Conservation (phyloP, 768 basidiomycete species). For the Floccularia luteovirens region DNA sequence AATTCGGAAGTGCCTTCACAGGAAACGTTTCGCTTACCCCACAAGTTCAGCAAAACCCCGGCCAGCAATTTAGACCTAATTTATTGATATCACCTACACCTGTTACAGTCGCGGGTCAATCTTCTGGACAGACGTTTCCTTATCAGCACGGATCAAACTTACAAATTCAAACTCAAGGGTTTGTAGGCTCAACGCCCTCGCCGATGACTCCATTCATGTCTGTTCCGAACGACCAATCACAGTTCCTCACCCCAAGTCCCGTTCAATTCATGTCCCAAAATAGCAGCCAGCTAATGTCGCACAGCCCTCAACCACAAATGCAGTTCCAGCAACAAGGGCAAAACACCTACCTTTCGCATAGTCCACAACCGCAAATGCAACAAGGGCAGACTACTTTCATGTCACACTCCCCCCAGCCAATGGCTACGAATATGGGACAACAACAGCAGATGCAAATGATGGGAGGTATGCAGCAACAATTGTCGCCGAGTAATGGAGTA, state of each 20-base stretch:
- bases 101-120: too few species aligned
- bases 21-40: too few species aligned
- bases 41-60: constrained; percentile 2
- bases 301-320: constrained; percentile 24
- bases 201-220: constrained; percentile 20
- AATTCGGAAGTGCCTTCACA: too few species aligned
- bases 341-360: background rate
- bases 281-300: constrained; percentile 18
- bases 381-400: background rate
- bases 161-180: constrained; percentile 14
- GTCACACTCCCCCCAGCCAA: background rate
- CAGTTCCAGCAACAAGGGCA: constrained; percentile 12
- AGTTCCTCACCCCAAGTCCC: constrained; percentile 26
- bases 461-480: background rate
- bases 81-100: too few species aligned
- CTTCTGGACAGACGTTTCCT: too few species aligned
- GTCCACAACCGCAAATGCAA: background rate
- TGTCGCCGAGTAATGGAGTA: background rate
- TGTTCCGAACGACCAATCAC: constrained; percentile 16
- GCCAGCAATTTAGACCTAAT: too few species aligned
- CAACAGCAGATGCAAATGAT: background rate
- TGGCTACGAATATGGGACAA: background rate
- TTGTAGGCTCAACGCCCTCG: constrained; percentile 15
- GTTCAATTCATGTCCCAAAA: constrained; percentile 9
- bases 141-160: constrained; percentile 13